Conservation (phyloP, 306 rosid genomes). For the Cicer bijugum region DNA sequence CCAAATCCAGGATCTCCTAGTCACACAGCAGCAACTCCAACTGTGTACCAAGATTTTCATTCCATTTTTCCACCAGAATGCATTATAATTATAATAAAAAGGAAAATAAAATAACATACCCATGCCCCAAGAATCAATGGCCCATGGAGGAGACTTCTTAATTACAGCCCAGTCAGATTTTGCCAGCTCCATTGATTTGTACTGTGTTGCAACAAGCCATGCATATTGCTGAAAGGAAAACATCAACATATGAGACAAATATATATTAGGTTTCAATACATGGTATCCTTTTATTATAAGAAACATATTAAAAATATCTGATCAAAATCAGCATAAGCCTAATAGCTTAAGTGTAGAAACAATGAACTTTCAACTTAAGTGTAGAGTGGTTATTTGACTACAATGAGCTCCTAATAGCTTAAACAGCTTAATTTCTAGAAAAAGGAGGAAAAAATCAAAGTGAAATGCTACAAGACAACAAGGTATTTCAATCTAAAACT, state of each 20-base stretch:
- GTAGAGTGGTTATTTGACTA: conserved; percentile 33
- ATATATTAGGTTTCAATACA: conserved; percentile 32
- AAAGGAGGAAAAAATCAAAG: background rate
- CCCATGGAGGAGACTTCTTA: conserved; percentile 93
- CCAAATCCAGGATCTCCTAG: background rate
- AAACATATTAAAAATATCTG: conserved; percentile 6
- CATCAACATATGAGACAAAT: conserved; percentile 43
- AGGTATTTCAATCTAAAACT: conserved; percentile 34
- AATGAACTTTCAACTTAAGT: conserved; percentile 16
- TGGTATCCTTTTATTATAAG: conserved; percentile 33
- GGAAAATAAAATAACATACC: conserved; percentile 63
- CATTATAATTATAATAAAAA: conserved; percentile 27
- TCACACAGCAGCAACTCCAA: background rate
- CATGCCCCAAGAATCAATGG: conserved; percentile 99
- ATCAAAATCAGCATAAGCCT: conserved; percentile 28
- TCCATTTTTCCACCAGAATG: conserved; percentile 25
- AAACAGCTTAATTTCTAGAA: conserved; percentile 17
- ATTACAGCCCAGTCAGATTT: conserved; percentile 92
- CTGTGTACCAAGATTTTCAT: background rate
- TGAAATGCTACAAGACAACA: conserved; percentile 31
- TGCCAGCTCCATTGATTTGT: conserved; percentile 83
- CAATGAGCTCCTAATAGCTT: conserved; percentile 15
- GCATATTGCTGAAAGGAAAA: conserved; percentile 80
- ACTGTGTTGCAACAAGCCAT: conserved; percentile 95
- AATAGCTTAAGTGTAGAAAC: too few relatives aligned